Evolutionary conservation across 352 stramenopile genomes (phyloP), one percentile per base, ranked within the genome.

Genomic region (Globisporangium lucens): DNA sequence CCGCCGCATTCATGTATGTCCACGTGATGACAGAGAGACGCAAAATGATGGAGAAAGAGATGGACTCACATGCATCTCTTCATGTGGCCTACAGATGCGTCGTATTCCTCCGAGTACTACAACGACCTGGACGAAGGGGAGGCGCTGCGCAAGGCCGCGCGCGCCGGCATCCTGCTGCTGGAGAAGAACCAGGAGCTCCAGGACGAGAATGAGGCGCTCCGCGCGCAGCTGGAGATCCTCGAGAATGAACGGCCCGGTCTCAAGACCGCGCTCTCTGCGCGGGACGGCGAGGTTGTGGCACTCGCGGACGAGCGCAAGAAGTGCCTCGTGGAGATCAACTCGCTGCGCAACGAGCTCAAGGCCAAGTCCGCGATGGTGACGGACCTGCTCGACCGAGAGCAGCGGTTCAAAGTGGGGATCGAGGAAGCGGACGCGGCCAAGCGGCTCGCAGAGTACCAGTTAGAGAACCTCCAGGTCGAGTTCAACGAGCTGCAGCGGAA

Each of bases 161-260:
- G 86, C 43, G 82, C 82, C 17, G 86, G 86, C 0, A 89, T 94
- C 43, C 70, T 86, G 58, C 67, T 94, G 41, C 67, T 94, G 56
- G 86, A 94, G 72, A 77, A 84, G 63, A 94, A 92, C 51, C 75
- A 83, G 36, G 84, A 89, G 58, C 71, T 94, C 7, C 73, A 87
- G 38, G 77, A 83, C 46, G 80, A 92, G 61, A 82, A 87, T 3
- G 62, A 57, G 20, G 80, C 83, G 13, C 70, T 94, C 47, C 80
- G 79, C 9, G 73, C 78, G n/a, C 84, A 92, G 55, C 69, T 90
- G 61, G 71, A 71, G 27, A 69, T 80, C 56, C 71, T 91, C 41
- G 75, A 90, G 69, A 75, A 64, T 41, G 79, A 90, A 59, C 72
- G 74, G 0, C 82, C 79, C 4, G 76, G 74, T n/a, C 66, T 94